phyloP scores from a whole-genome alignment of 2,329 filamentous ascomycete genomes.

The Dothideomycetes sp. region DNA sequence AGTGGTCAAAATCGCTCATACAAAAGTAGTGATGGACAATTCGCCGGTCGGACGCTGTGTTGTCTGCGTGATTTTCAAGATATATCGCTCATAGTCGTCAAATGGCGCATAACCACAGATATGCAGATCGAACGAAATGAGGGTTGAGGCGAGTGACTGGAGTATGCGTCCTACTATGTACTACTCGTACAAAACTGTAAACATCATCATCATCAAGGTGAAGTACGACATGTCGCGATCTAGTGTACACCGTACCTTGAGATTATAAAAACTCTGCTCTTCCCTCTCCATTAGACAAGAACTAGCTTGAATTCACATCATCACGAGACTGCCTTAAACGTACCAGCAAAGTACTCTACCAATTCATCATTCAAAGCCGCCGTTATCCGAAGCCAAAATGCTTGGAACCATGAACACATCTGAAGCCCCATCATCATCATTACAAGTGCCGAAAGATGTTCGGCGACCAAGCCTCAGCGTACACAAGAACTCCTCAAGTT shows the following conservation, averaged over 20 bases:
- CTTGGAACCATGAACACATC: not conserved
- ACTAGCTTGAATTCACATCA: no score
- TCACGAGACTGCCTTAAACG: no score
- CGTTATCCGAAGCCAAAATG: not conserved
- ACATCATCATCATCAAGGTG: conserved; percentile 8
- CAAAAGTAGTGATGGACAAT: not conserved
- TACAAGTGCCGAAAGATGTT: not conserved
- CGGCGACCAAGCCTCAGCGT: conserved; percentile 5
- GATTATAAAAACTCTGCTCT: not conserved
- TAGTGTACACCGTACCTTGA: conserved; percentile 4
- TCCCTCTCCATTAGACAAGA: not conserved
- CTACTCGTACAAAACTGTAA: no score
- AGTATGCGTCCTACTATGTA: no score
- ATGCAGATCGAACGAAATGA: no score
- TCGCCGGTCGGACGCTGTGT: not conserved
- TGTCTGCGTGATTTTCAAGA: conserved; percentile 10
- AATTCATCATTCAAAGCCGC: not conserved
- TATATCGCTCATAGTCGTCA: conserved; percentile 10
- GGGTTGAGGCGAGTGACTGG: no score
- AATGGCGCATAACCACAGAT: conserved; percentile 10
- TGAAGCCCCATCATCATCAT: not conserved
- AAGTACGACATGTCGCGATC: conserved; percentile 7
- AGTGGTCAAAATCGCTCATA: conserved; percentile 10
- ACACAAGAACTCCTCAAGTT: no score
- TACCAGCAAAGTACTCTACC: no score